Base-by-base conservation (phyloP, 2,329 filamentous ascomycete genomes). In the Fusarium irregulare region DNA sequence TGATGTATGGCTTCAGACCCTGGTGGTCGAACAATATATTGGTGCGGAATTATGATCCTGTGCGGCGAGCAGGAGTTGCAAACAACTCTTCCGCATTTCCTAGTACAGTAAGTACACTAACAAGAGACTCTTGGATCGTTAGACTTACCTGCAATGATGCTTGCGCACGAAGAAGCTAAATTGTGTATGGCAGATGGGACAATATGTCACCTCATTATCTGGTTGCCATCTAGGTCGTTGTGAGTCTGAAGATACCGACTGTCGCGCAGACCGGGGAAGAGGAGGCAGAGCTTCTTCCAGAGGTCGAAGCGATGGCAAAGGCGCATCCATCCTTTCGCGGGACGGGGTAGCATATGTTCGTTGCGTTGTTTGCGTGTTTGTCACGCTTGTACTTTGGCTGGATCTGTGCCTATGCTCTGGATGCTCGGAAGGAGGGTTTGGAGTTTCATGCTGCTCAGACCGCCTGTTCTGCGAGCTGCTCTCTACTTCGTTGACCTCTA, bases 81-180 rank as follows among this genome's bases (percentile, higher is more conserved):
- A 25, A 98, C 95, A 11, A 98, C 94, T 66, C 94, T 86, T 47
- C 95, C 95, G 78, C 95, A 98, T 87, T 97, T 98, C 72, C 91
- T 92, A 49, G 21, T 21, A 16, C n/a, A 16, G 47, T 76, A 47
- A 75, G 72, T 56, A 53, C 44, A 21, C 16, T n/a, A 20, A 18
- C 40, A 50, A 34, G 30, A 20, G 49, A 28, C 23, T 14, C 14
- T 32, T 4, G 23, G 13, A 16, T 23, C 25, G 10, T 9, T 21
- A 7, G 18, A 80, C 87, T 49, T 83, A 91, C 87, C 94, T 89
- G 85, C 95, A 98, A 78, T 98, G 95, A 81, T 98, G 95, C 78
- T 97, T 97, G 68, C 95, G 87, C 76, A 93, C 90, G 82, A 93
- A 93, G 73, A 97, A 91, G 77, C 88, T 92, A 77, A 98, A 98